Conservation (phyloP, 2,329 filamentous ascomycete species). For the Calonectria leucothoes region DNA sequence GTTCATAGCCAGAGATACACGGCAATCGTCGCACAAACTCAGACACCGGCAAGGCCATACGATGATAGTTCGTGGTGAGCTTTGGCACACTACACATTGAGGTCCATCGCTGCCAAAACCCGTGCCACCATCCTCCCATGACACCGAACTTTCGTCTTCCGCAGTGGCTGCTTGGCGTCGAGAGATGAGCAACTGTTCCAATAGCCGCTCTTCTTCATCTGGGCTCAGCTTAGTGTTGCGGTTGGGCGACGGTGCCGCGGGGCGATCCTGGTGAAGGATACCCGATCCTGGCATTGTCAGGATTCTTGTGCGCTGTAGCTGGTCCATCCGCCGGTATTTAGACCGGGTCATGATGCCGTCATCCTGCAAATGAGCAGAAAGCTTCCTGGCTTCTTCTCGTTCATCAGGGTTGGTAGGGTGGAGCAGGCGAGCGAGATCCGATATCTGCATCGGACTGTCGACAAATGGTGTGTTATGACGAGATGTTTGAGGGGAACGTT, state of each 20-base stretch:
- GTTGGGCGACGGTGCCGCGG: constrained; percentile 21
- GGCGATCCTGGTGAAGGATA: constrained; percentile 27
- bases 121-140: constrained; percentile 78
- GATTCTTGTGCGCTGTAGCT: constrained; percentile 77
- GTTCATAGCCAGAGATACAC: constrained; percentile 93
- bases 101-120: constrained; percentile 79
- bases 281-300: constrained; percentile 48
- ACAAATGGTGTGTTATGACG: constrained; percentile 68
- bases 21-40: constrained; percentile 93
- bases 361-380: constrained; percentile 82
- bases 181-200: constrained; percentile 70
- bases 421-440: constrained; percentile 82
- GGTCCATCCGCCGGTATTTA: constrained; percentile 75
- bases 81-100: constrained; percentile 94
- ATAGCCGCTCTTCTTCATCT: constrained; percentile 70
- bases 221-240: constrained; percentile 57
- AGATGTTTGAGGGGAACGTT: constrained; percentile 60
- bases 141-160: constrained; percentile 40
- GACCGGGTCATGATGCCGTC: constrained; percentile 84
- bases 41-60: constrained; percentile 97
- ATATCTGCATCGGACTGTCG: constrained; percentile 73
- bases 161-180: constrained; percentile 50
- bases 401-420: constrained; percentile 83
- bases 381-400: constrained; percentile 81
- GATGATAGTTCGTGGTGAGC: constrained; percentile 85